phyloP scores from a whole-genome alignment of 306 rosid genomes.

The Pyrus pyrifolia region DNA sequence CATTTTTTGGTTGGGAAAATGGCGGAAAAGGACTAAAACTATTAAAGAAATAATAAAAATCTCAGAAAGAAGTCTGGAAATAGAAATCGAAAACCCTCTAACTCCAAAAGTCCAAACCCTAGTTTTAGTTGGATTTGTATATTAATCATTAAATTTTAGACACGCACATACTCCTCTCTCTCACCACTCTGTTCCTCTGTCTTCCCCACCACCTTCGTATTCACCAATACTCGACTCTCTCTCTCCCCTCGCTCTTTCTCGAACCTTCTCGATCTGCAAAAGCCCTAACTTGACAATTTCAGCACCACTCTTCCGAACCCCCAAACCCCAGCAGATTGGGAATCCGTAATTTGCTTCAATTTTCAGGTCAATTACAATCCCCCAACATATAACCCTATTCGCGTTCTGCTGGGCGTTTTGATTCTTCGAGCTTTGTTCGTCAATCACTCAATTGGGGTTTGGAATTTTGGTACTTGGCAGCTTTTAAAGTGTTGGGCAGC shows the following conservation, averaged over 20 bases:
- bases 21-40: not conserved
- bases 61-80: not conserved
- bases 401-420: not conserved
- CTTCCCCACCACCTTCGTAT: not conserved
- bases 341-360: not conserved
- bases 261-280: constrained; percentile 18
- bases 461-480: not conserved
- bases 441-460: not conserved
- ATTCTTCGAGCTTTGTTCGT: not conserved
- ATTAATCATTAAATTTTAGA: not conserved
- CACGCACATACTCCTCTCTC: not conserved
- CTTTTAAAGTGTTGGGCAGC: not conserved
- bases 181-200: not conserved
- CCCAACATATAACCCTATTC: not conserved
- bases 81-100: constrained; percentile 3
- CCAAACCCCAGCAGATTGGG: not conserved
- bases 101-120: constrained; percentile 19
- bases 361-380: constrained; percentile 8
- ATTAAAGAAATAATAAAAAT: not conserved
- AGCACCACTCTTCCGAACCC: constrained; percentile 6
- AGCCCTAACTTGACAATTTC: not conserved
- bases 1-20: not conserved
- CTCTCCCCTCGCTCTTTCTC: not conserved
- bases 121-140: not conserved
- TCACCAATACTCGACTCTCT: not conserved